Evolutionary conservation across 352 stramenopile genomes (phyloP).

Genomic region (Sclerospora graminicola): DNA sequence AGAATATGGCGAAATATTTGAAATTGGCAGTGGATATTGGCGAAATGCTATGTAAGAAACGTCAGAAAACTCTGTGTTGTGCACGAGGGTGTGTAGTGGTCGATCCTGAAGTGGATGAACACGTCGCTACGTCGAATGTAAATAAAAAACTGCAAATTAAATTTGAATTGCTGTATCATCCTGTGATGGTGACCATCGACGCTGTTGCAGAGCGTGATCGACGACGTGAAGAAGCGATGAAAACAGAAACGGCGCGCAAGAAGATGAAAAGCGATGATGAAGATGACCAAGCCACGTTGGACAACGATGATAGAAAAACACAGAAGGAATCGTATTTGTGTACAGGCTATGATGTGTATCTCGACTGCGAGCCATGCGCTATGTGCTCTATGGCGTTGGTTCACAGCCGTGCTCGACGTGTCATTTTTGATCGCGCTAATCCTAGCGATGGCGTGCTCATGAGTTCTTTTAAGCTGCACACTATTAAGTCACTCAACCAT

Average conservation of each 20-base stretch:
- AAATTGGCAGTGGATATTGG: constrained; percentile 15
- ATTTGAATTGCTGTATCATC: constrained; percentile 50
- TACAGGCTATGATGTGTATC: constrained; percentile 82
- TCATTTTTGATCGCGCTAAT: constrained; percentile 65
- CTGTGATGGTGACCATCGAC: constrained; percentile 60
- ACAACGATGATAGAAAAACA: constrained; percentile 5
- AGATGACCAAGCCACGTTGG: constrained; percentile 1
- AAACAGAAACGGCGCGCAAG: constrained; percentile 16
- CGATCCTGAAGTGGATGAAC: constrained; percentile 24
- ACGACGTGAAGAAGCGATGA: constrained; percentile 16
- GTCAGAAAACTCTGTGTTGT: constrained; percentile 19
- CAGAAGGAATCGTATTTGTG: constrained; percentile 69
- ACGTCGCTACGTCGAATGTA: constrained; percentile 23
- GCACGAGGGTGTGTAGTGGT: constrained; percentile 44
- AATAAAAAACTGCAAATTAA: constrained; percentile 3
- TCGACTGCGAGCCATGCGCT: constrained; percentile 75
- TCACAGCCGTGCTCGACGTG: constrained; percentile 71
- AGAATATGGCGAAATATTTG: constrained; percentile 19
- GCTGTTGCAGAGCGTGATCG: constrained; percentile 52
- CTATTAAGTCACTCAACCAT: constrained; percentile 83
- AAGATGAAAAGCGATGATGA: constrained; percentile 19
- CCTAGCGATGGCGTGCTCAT: constrained; percentile 45
- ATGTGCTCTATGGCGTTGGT: constrained; percentile 88
- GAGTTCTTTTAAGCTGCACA: constrained; percentile 59
- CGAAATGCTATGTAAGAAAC: constrained; percentile 8